phyloP scores from a whole-genome alignment of 768 basidiomycete species.

The Collybia mongolica region DNA sequence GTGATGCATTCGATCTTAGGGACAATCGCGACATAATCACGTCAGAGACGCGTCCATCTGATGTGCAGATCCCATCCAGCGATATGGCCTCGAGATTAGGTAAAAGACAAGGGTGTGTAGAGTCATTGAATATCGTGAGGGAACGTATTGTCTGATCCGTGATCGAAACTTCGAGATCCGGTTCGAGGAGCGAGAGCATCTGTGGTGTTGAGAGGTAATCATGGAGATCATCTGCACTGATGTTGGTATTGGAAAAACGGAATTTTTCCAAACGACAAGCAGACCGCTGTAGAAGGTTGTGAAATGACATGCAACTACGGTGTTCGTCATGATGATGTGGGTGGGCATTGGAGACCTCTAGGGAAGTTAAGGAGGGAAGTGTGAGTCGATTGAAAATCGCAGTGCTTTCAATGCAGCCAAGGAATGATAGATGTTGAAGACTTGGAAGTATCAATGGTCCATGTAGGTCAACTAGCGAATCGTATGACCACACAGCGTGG shows the following conservation, averaged over 20 bases:
- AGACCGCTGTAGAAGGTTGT: not conserved
- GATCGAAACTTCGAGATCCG: not conserved
- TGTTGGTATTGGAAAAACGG: not conserved
- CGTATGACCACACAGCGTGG: not conserved
- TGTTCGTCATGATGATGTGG: too few species aligned
- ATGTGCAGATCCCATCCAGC: not conserved
- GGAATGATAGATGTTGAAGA: not conserved
- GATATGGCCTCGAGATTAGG: not conserved
- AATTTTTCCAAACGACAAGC: not conserved
- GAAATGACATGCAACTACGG: not conserved
- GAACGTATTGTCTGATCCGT: not conserved
- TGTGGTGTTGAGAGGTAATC: not conserved
- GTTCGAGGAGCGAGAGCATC: not conserved
- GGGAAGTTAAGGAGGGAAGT: not conserved
- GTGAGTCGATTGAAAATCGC: not conserved
- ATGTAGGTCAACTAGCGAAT: not conserved
- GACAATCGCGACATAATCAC: constrained; percentile 2
- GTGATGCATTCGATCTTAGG: too few species aligned
- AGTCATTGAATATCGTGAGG: not conserved
- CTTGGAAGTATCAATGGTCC: not conserved
- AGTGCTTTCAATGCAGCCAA: not conserved
- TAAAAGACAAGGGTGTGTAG: not conserved
- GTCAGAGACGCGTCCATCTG: constrained; percentile 1
- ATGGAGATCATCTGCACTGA: not conserved
- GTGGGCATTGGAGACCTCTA: not conserved